Conservation (phyloP, 768 basidiomycete species). For the Serpula lacrymans region DNA sequence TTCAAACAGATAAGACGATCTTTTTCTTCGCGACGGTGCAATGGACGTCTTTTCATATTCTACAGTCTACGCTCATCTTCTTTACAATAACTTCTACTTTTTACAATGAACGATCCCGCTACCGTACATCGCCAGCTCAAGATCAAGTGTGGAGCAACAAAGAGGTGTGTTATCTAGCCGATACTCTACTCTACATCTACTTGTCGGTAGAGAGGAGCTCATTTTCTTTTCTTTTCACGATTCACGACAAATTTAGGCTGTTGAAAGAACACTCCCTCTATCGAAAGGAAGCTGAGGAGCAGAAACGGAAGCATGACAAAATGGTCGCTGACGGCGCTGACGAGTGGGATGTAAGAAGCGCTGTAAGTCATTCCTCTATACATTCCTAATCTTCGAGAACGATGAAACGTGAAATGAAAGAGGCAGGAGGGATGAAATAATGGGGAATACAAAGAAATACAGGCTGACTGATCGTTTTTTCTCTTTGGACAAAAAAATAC, state of each 20-base stretch:
- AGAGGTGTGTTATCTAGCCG: slow-evolving; percentile 45
- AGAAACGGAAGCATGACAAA: slow-evolving; percentile 58
- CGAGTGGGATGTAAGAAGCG: slow-evolving; percentile 76
- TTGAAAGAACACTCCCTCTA: slow-evolving; percentile 69
- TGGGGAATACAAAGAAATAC: background rate
- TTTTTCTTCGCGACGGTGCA: no score
- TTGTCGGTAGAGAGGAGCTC: no score
- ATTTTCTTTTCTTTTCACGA: no score
- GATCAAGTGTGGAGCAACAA: slow-evolving; percentile 68
- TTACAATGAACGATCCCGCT: slow-evolving; percentile 46
- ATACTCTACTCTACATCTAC: no score
- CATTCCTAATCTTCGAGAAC: slow-evolving; percentile 13
- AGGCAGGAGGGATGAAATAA: background rate
- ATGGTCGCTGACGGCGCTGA: slow-evolving; percentile 58
- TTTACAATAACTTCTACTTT: slow-evolving; percentile 1
- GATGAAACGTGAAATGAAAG: slow-evolving; percentile 1
- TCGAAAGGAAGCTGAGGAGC: slow-evolving; percentile 58
- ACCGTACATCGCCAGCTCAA: slow-evolving; percentile 63
- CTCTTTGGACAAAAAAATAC: slow-evolving; percentile 4
- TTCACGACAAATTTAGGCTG: slow-evolving; percentile 53
- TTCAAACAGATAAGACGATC: no score
- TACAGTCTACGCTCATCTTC: no score
- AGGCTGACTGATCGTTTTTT: slow-evolving; percentile 4
- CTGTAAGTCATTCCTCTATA: slow-evolving; percentile 42
- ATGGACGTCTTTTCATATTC: no score